Evolutionary conservation across 176 grass and related monocot species (phyloP).

Genomic region (Cenchrus fungigraminus): DNA sequence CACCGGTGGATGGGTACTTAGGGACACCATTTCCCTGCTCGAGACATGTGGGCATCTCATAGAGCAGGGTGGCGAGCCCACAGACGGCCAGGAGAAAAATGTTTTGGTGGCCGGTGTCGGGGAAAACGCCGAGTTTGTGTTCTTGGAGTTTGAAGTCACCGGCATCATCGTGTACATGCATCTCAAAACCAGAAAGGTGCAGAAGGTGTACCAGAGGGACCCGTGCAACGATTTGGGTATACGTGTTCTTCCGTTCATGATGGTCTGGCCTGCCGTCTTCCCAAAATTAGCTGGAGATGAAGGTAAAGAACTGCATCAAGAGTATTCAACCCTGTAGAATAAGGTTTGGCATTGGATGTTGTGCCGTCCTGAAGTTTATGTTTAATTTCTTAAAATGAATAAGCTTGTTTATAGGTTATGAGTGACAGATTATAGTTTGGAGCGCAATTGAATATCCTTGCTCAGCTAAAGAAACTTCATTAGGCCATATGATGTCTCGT

Average conservation of each 20-base stretch:
- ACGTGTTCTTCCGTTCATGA: not conserved
- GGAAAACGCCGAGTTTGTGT: conserved; percentile 21
- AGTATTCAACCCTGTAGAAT: not conserved
- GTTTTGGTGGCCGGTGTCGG: not conserved
- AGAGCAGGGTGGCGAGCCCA: no score
- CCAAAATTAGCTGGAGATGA: not conserved
- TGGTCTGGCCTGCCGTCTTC: not conserved
- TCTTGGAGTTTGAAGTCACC: not conserved
- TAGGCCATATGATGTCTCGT: no score
- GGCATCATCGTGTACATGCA: not conserved
- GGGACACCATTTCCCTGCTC: not conserved
- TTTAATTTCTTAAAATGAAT: not conserved
- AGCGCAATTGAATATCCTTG: no score
- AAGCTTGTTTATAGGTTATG: not conserved
- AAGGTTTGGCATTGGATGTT: no score
- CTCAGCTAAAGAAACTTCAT: no score
- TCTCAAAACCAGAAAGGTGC: not conserved
- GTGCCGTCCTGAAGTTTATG: not conserved
- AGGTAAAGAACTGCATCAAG: not conserved
- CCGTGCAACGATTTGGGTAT: not conserved
- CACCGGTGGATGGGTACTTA: not conserved
- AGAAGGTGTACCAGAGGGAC: conserved; percentile 16
- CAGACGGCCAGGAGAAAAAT: rapidly evolving
- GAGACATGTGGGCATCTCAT: not conserved
- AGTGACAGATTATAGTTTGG: no score